phyloP scores from a whole-genome alignment of 495 filamentous ascomycete genomes.

The Podospora tetraspora region DNA sequence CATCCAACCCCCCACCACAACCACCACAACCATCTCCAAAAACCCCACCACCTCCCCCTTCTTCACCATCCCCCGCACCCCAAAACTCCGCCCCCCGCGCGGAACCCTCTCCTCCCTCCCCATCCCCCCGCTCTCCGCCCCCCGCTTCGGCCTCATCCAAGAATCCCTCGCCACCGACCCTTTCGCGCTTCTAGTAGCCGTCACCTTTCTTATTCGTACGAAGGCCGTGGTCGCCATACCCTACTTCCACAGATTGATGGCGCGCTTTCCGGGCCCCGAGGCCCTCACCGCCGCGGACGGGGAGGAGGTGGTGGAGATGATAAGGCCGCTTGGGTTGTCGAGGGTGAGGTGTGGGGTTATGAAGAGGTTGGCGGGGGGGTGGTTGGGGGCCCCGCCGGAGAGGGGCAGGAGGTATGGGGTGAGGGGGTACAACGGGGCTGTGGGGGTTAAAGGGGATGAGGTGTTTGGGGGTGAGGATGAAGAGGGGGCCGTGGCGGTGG shows the following conservation, averaged over 20 bases:
- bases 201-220: slow-evolving; percentile 80
- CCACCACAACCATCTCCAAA: slow-evolving; percentile 5
- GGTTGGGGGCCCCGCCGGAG: slow-evolving; percentile 59
- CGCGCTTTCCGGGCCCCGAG: slow-evolving; percentile 60
- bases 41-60: background rate
- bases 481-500: slow-evolving; percentile 12
- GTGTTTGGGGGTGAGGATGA: slow-evolving; percentile 30
- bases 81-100: slow-evolving; percentile 21
- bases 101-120: slow-evolving; percentile 59
- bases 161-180: slow-evolving; percentile 68
- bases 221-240: slow-evolving; percentile 70
- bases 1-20: background rate
- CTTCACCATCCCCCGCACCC: background rate
- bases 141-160: slow-evolving; percentile 73
- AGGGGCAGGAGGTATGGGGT: slow-evolving; percentile 58
- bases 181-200: slow-evolving; percentile 67
- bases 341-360: slow-evolving; percentile 48
- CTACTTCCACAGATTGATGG: slow-evolving; percentile 63
- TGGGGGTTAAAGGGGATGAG: slow-evolving; percentile 49
- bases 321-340: slow-evolving; percentile 67
- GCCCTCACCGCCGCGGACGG: slow-evolving; percentile 55
- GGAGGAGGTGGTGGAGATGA: slow-evolving; percentile 55
- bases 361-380: slow-evolving; percentile 62
- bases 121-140: slow-evolving; percentile 60
- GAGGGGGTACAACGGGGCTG: slow-evolving; percentile 62